Evolutionary conservation across 352 stramenopile genomes (phyloP).

Genomic region (Globisporangium sylvaticum): DNA sequence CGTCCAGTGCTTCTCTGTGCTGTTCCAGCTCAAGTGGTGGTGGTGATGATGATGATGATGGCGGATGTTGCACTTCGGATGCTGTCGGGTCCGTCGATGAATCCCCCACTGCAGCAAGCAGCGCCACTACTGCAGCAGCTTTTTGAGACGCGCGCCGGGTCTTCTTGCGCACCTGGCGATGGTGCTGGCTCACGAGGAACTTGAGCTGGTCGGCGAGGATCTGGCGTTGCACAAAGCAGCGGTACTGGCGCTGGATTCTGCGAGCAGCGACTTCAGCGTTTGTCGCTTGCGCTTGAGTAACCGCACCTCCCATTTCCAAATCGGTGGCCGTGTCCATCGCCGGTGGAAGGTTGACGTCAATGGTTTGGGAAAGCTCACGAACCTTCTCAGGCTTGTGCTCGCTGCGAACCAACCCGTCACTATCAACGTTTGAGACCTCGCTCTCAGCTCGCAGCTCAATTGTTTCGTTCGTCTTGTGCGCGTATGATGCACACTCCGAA

Average conservation of each 20-base stretch:
- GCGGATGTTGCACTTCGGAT: not conserved
- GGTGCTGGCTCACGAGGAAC: conserved; percentile 34
- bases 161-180: conserved; percentile 27
- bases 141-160: conserved; percentile 12
- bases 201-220: conserved; percentile 34
- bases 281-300: not conserved
- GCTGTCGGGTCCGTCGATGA: not conserved
- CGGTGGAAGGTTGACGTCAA: too few species aligned
- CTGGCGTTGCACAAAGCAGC: conserved; percentile 26
- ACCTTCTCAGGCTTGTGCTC: not conserved
- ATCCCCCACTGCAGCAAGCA: not conserved
- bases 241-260: conserved; percentile 38
- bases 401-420: not conserved
- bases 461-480: too few species aligned
- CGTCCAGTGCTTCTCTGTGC: not conserved
- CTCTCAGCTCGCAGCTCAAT: not conserved
- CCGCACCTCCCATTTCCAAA: not conserved
- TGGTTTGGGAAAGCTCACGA: not conserved
- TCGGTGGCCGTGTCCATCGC: not conserved
- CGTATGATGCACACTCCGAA: not conserved
- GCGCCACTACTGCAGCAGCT: not conserved
- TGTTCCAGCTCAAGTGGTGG: not conserved
- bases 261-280: not conserved
- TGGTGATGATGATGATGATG: not conserved
- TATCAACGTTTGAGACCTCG: not conserved